Evolutionary conservation across 148 eudicot species (phyloP).

Genomic region (Vaccinium myrtillus): DNA sequence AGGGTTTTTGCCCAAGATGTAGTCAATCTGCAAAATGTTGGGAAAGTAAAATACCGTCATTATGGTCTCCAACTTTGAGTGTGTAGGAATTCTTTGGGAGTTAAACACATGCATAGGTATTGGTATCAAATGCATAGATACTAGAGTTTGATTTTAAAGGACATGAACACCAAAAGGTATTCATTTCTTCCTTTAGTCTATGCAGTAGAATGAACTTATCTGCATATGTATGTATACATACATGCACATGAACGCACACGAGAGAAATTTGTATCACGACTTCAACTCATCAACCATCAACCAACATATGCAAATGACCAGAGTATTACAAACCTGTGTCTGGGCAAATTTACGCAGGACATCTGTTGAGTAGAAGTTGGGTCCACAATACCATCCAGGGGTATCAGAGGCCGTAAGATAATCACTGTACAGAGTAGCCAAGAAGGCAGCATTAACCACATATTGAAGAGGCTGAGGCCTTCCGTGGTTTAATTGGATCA

Average conservation of each 20-base stretch:
- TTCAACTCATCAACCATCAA: not conserved
- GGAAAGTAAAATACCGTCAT: not conserved
- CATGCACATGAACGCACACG: not conserved
- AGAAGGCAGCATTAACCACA: constrained; percentile 88
- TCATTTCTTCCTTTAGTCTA: not conserved
- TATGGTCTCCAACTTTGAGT: not conserved
- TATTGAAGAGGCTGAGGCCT: constrained; percentile 94
- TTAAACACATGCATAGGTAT: not conserved
- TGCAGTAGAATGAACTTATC: not conserved
- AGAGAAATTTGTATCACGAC: not conserved
- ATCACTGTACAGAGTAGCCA: constrained; percentile 80
- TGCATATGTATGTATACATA: not conserved
- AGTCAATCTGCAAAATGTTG: constrained; percentile 56
- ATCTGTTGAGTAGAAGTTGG: constrained; percentile 61
- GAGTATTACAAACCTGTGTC: constrained; percentile 56
- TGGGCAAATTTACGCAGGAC: constrained; percentile 72
- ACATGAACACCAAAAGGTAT: not conserved
- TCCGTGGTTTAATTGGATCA: constrained; percentile 86
- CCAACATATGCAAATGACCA: not conserved
- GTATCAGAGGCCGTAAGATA: constrained; percentile 85
- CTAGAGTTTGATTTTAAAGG: not conserved
- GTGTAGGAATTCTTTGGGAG: not conserved
- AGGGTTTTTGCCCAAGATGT: constrained; percentile 87
- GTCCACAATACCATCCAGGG: constrained; percentile 95
- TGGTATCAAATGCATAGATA: not conserved